Conservation (phyloP, 257 asterid genomes). For the Ilex aquifolium region DNA sequence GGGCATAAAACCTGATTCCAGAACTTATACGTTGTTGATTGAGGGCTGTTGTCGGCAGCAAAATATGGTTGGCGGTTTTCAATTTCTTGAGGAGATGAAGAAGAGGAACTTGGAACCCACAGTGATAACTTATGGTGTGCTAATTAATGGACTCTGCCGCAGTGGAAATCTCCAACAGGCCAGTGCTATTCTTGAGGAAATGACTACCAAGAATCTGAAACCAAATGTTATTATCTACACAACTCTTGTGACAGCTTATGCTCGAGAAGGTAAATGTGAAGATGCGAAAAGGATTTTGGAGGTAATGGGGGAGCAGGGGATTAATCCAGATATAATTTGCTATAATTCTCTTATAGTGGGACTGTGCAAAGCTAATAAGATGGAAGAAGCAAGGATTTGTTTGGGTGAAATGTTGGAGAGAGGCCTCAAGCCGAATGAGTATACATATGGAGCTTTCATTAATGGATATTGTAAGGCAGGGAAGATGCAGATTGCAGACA, state of each 20-base stretch:
- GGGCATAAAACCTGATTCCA: conserved; percentile 9
- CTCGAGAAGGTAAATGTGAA: conserved; percentile 4
- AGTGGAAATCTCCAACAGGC: conserved; percentile 2
- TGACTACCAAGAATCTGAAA: conserved; percentile 8
- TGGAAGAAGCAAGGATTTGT: conserved; percentile 8
- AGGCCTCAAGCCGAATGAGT: conserved; percentile 17
- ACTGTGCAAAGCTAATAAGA: conserved; percentile 8
- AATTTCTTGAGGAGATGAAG: conserved; percentile 18
- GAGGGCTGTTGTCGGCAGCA: conserved; percentile 8
- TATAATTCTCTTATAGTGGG: conserved; percentile 13
- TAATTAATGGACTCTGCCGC: conserved; percentile 12
- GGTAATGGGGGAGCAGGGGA: conserved; percentile 13
- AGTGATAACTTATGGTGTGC: not conserved
- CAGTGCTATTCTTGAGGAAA: conserved; percentile 4
- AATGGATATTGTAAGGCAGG: conserved; percentile 10
- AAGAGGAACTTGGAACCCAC: conserved; percentile 13
- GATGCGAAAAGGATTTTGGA: conserved; percentile 2
- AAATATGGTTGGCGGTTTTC: conserved; percentile 4
- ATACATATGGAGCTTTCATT: conserved; percentile 14
- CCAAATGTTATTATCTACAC: conserved; percentile 9
- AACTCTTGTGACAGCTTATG: conserved; percentile 10
- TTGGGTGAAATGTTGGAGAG: conserved; percentile 14
- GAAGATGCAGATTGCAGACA: conserved; percentile 11
- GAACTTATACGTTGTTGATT: conserved; percentile 16
- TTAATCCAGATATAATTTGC: conserved; percentile 5